phyloP scores from a whole-genome alignment of 495 filamentous ascomycete genomes.

The Penicillium herquei region DNA sequence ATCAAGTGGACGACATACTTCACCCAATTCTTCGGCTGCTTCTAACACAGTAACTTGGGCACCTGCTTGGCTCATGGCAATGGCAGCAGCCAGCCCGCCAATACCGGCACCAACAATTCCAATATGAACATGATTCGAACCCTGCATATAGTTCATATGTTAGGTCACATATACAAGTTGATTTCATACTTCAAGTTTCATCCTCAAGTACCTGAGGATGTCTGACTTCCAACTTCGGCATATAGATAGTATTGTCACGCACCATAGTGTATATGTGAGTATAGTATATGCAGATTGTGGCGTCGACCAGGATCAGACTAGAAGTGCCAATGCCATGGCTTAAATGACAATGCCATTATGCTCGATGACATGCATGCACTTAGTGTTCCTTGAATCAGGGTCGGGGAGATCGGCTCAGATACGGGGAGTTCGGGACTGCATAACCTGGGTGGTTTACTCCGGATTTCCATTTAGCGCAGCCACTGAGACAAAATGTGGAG shows the following conservation, averaged over 20 bases:
- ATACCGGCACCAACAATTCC: conserved; percentile 66
- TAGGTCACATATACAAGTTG: no score
- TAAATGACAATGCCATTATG: background rate
- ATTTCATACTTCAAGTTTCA: no score
- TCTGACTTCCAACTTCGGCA: no score
- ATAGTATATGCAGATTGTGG: background rate
- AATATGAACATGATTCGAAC: conserved; percentile 30
- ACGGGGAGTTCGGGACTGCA: background rate
- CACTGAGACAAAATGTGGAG: background rate
- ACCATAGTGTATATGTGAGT: background rate
- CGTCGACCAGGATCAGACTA: background rate
- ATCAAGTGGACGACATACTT: conserved; percentile 8
- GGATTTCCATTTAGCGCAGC: background rate
- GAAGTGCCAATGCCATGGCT: background rate
- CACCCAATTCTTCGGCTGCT: conserved; percentile 11
- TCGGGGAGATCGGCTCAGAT: background rate
- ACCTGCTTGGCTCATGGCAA: conserved; percentile 57
- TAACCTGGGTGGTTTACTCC: background rate
- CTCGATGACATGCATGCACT: background rate
- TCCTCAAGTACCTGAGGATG: no score
- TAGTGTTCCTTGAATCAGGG: background rate
- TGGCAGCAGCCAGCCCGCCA: conserved; percentile 62
- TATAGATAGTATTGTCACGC: background rate
- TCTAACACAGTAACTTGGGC: conserved; percentile 48
- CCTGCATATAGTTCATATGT: background rate